A percentile compares a stretch with the other conserved stretches of the same genome.
These are phyloP conservation scores for Yarrowia sp. DNA, from an alignment of 805 yeast species.

Conservation along the genomic window DNA sequence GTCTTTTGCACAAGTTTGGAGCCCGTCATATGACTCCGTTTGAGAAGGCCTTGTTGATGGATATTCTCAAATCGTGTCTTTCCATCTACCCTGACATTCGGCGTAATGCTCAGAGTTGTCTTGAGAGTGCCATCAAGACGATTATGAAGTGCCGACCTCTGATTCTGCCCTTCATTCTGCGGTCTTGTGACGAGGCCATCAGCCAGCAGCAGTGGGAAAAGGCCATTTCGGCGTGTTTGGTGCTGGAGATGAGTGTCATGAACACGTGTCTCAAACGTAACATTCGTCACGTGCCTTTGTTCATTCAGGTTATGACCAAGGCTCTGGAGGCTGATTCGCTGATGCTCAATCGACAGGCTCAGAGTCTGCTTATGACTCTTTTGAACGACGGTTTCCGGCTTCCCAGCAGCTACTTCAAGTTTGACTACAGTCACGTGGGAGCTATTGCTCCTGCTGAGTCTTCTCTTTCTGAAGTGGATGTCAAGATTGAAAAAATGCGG, in stretches of 20 bases:
- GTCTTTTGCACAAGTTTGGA: constrained; percentile 68
- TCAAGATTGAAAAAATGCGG: constrained; percentile 26
- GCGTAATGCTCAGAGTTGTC: constrained; percentile 60
- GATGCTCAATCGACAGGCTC: constrained; percentile 49
- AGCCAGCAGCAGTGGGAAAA: constrained; percentile 48
- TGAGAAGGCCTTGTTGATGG: constrained; percentile 61
- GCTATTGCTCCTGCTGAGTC: constrained; percentile 28
- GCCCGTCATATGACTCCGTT: constrained; percentile 64
- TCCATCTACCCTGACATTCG: constrained; percentile 72
- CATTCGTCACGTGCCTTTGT: constrained; percentile 48
- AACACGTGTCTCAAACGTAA: constrained; percentile 57
- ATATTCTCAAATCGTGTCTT: constrained; percentile 59
- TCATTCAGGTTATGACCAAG: constrained; percentile 48
- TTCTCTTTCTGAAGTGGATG: background rate
- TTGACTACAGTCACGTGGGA: constrained; percentile 26
- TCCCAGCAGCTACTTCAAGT: constrained; percentile 40
- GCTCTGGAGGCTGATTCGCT: constrained; percentile 57
- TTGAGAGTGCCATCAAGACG: constrained; percentile 66
- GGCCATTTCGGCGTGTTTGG: constrained; percentile 60
- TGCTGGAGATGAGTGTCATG: constrained; percentile 57
- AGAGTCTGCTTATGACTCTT: background rate
- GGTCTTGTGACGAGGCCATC: constrained; percentile 49
- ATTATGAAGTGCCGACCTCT: constrained; percentile 61
- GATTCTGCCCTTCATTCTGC: constrained; percentile 51
- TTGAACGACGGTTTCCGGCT: constrained; percentile 45